Evolutionary conservation across 345 rosid genomes (phyloP), one percentile per base, ranked within the genome.

Genomic region (Salix exigua): DNA sequence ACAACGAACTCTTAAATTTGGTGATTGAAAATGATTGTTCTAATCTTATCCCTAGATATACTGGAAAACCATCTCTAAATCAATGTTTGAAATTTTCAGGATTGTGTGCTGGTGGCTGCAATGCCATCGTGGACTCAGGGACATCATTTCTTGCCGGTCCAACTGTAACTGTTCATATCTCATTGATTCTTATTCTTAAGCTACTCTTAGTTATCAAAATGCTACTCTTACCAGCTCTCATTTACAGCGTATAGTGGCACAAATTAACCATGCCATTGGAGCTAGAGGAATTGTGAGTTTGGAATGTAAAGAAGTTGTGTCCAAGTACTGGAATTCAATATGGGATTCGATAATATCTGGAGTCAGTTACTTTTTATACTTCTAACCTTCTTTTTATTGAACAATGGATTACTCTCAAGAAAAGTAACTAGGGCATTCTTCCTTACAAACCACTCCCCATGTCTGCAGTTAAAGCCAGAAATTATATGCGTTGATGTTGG

Each of bases 91-190:
- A 50, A 53, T 53, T 76, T 69, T 77, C 92, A 89, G 89, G 89
- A 80, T 71, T 84, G 9, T 89, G 89, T 70, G 58, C 40, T 33
- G 16, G 26, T 28, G 85, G 87, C 14, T 89, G 92, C 50, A 50
- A 74, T 46, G 92, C 92, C 28, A 75, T 87, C 80, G 75, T 87
- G 83, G 92, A 89, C 80, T 81, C 92, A 4, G 90, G 89, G 64
- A 79, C 89, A 55, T 79, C 90, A 18, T 80, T 86, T 30, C 70
- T 87, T 55, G 85, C 90, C 72, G 92, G 92, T 70, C 92, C 92
- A 84, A 83, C 90, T 78, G 90, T 89, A 87, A 77, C 28, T 66
- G 19, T 58, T 82, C 80, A 30, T 55, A 5, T 21, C 77, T 48
- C 53, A 17, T 14, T 25, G 9, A 21, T 66, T 48, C 58, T 67